Evolutionary conservation across 495 filamentous ascomycete species (phyloP), one percentile per base, ranked within the genome.

Genomic region (Pseudomonodictys pantanalensis): DNA sequence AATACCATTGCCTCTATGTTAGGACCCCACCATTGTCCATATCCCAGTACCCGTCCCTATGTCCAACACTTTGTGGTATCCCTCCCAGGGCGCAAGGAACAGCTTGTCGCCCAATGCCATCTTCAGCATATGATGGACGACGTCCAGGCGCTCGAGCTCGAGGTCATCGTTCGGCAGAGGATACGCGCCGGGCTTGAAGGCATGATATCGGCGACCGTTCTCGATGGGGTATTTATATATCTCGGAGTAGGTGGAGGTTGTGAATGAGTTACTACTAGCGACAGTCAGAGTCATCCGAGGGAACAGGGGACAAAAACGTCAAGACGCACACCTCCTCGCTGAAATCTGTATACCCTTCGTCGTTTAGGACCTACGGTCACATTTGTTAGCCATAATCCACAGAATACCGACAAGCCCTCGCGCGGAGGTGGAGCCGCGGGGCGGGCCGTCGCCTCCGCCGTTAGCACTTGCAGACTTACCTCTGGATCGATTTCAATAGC

Each of bases 111-210:
- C 54, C 30, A 62, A 26, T 4, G 52, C 54, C 29, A 53, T 66
- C 33, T 62, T 61, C 8, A 66, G 15, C 58, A 66, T 53, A n/a
- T 62, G 52, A 29, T 66, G 63, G 8, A 56, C 83, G 68, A 87
- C 80, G 69, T 88, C 84, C 32, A 65, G 38, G 2, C 62, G 62
- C 29, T 65, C 62, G 22, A 50, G 50, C 41, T 65, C 62, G 28
- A 50, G 39, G n/a, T 66, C 63, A 28, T 66, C 63, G 52, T 62
- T 66, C 20, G 63, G 63, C 22, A 62, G 41, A 12, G 54, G 42
- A 23, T 66, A 66, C 12, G 41, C 26, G 22, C 64, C 64, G 6
- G 58, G 49, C 20, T 57, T 46, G 56, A 60, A 69, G 35, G 53
- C 54, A 46, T 66, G 64, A 62, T 69, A 69, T 12, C 66, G 58